A percentile compares a stretch with the other conserved stretches of the same genome.
Evolutionary conservation across 768 basidiomycete genomes (phyloP).

Genomic region (Boletus eberwhitei): DNA sequence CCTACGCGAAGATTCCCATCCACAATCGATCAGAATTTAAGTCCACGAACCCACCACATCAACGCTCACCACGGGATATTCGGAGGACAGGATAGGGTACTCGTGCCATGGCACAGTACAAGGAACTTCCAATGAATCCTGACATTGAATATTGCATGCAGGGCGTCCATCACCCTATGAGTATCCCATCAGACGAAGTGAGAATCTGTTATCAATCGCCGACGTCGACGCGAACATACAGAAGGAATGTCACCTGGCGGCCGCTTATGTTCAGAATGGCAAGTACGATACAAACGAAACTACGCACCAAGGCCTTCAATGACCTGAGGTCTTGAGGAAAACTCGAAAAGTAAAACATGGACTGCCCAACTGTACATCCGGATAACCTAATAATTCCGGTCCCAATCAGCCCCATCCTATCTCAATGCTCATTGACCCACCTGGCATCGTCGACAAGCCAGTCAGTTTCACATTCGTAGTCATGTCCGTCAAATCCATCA

Average conservation of each 20-base stretch:
- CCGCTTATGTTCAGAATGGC: neutral
- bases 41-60: neutral
- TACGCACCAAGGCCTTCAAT: constrained; percentile 4
- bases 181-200: neutral
- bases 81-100: neutral
- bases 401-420: neutral
- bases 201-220: neutral
- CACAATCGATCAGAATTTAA: neutral
- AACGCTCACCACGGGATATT: neutral
- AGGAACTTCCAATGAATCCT: neutral
- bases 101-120: neutral
- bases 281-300: neutral
- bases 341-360: constrained; percentile 2
- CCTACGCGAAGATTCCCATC: neutral
- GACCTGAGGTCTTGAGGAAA: constrained; percentile 6
- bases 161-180: neutral
- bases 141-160: neutral
- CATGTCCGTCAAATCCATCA: neutral
- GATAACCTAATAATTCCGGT: neutral
- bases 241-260: neutral
- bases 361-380: constrained; percentile 9
- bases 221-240: neutral
- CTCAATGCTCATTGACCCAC: neutral
- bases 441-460: neutral
- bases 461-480: neutral